Conservation (phyloP, 2,329 filamentous ascomycete species). For the Aspergillus neoniger region DNA sequence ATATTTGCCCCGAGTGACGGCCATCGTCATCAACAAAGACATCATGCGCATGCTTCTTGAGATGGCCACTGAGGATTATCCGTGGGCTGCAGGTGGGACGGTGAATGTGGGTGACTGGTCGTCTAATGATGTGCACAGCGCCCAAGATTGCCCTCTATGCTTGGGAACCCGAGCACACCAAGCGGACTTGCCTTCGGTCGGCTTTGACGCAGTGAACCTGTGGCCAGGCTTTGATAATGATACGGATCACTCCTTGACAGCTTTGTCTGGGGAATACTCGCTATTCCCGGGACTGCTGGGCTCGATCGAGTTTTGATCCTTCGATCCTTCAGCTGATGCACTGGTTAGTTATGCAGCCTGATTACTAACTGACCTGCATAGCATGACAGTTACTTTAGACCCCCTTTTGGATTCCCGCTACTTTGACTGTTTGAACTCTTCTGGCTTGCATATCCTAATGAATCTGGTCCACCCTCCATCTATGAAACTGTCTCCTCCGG, state of each 20-base stretch:
- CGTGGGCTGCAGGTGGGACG: not conserved
- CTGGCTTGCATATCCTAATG: too few species aligned
- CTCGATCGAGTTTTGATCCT: slow-evolving; percentile 1
- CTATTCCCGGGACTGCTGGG: slow-evolving; percentile 1
- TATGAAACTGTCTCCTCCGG: not conserved
- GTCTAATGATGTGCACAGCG: not conserved
- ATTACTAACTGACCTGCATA: too few species aligned
- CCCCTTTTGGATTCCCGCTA: too few species aligned
- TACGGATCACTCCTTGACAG: not conserved
- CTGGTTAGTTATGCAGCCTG: too few species aligned
- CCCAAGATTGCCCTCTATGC: not conserved
- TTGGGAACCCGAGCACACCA: not conserved
- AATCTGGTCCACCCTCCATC: too few species aligned
- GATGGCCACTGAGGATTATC: not conserved
- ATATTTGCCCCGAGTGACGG: not conserved
- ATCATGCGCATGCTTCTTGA: slow-evolving; percentile 5
- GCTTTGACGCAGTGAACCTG: not conserved
- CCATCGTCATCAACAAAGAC: slow-evolving; percentile 4
- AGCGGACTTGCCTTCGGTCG: not conserved
- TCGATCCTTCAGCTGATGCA: too few species aligned
- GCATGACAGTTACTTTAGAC: too few species aligned
- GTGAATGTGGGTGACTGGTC: not conserved
- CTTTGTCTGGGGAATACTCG: not conserved
- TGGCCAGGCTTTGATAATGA: not conserved
- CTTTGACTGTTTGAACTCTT: too few species aligned